phyloP scores from a whole-genome alignment of 1,139 yeast species.

The Schizosaccharomyces versatilis region DNA sequence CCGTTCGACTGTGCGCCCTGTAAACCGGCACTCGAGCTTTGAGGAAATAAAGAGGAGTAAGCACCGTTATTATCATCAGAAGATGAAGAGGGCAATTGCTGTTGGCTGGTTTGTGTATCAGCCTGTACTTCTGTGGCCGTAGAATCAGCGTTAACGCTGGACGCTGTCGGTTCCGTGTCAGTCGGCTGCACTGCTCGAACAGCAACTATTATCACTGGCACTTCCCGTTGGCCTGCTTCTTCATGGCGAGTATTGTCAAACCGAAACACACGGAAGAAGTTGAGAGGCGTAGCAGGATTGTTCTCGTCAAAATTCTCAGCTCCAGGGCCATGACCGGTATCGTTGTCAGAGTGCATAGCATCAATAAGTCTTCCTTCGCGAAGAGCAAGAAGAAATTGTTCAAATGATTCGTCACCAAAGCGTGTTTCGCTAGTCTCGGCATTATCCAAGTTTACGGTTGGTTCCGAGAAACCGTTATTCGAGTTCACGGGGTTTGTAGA shows the following conservation, averaged over 20 bases:
- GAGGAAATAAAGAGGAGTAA: background rate
- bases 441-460: slow-evolving; percentile 15
- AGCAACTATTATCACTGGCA: slow-evolving; percentile 38
- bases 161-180: background rate
- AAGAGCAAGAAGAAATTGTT: background rate
- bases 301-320: slow-evolving; percentile 7
- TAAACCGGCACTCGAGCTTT: background rate
- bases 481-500: too few species aligned
- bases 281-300: slow-evolving; percentile 14
- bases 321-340: slow-evolving; percentile 6
- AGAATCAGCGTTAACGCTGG: slow-evolving; percentile 4
- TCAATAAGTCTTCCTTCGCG: slow-evolving; percentile 15
- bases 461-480: too few species aligned
- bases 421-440: slow-evolving; percentile 11
- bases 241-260: slow-evolving; percentile 20
- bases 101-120: slow-evolving; percentile 3
- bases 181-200: slow-evolving; percentile 24
- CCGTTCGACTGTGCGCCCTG: background rate
- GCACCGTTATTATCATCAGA: background rate
- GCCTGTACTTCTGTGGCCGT: background rate
- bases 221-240: slow-evolving; percentile 17
- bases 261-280: slow-evolving; percentile 34
- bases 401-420: background rate
- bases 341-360: slow-evolving; percentile 17
- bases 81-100: background rate